Conservation (phyloP, 2,329 filamentous ascomycete species). For the Coniochaeta sp. region DNA sequence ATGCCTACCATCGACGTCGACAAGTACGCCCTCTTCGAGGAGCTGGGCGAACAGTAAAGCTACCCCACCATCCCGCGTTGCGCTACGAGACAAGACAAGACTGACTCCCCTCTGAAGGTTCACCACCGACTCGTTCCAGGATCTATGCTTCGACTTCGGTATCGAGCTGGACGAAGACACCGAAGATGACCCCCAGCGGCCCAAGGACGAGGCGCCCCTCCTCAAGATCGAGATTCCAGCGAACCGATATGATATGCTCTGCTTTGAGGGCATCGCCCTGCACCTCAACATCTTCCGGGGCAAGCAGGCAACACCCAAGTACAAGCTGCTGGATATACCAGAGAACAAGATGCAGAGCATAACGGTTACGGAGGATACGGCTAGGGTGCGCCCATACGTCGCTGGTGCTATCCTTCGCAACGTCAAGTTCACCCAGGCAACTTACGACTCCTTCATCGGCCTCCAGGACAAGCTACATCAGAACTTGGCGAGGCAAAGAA, state of each 20-base stretch:
- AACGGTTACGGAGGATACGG: conserved; percentile 68
- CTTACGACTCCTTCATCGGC: conserved; percentile 95
- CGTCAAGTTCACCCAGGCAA: conserved; percentile 82
- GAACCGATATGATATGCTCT: conserved; percentile 91
- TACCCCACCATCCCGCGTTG: conserved; percentile 15
- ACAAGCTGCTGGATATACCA: conserved; percentile 64
- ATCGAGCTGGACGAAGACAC: conserved; percentile 98
- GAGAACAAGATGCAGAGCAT: conserved; percentile 72
- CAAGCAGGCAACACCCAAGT: conserved; percentile 69
- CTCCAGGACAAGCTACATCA: conserved; percentile 97
- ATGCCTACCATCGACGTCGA: conserved; percentile 91
- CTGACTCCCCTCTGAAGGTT: conserved; percentile 45
- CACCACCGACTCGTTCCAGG: conserved; percentile 91
- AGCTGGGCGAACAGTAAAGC: conserved; percentile 75
- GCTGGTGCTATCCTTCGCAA: conserved; percentile 84
- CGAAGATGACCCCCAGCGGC: conserved; percentile 61
- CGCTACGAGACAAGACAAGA: conserved; percentile 5
- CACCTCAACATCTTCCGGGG: conserved; percentile 94
- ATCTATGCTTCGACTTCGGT: conserved; percentile 96
- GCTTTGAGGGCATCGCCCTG: conserved; percentile 92
- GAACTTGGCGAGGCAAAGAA: conserved; percentile 88
- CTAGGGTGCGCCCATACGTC: conserved; percentile 76
- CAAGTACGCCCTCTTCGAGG: conserved; percentile 92
- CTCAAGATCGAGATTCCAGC: conserved; percentile 98
- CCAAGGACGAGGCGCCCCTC: conserved; percentile 80